Base-by-base conservation (phyloP, 2,329 filamentous ascomycete species). In the Septoria petroselini region DNA sequence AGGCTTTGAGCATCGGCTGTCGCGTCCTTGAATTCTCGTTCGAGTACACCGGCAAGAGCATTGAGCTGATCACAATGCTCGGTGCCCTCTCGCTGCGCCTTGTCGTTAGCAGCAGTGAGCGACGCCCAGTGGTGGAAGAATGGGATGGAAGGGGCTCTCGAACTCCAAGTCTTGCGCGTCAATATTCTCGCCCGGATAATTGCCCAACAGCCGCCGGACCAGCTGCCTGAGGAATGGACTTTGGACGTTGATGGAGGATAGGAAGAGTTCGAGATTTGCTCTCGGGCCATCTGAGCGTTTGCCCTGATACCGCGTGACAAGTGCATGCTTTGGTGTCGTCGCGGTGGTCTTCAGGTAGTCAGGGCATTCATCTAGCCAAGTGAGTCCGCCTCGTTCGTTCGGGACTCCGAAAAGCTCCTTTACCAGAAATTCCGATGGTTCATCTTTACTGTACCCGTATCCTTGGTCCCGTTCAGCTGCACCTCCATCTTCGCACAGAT, bases 151-250 rank as follows among this genome's bases (percentile, higher is more conserved):
- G 7, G 55, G 55, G 11, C 38, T 45, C 12, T 53, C 40, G 23
- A 58, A 58, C 4, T 34, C 35, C 3, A 55, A 30, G 12, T 58
- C 41, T 35, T 52, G 47, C 18, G 39, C 50, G 34, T 55, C 47
- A 4, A 53, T 41, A 15, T 55, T 48, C n/a, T 47, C 46, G 19
- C 55, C 55, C 11, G 53, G 55, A 38, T 58, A 58, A 14, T 48
- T 49, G 11, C 50, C 42, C 5, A 53, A 38, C 5, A 58, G 39
- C 6, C 33, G 19, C 6, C 48, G 38, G 3, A 56, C 19, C 17
- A 57, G 29, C 12, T 49, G 23, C 33, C 50, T 52, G 18, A 57
- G 46, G 18, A 41, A 50, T 7, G 51, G 34, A 44, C 48, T 52
- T 33, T 58, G 50, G 33, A 58, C 44, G 33, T 30, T 48, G 35